Evolutionary conservation across 2,329 filamentous ascomycete genomes (phyloP), one percentile per base, ranked within the genome.

Genomic region (Pestalotiopsis sp.): DNA sequence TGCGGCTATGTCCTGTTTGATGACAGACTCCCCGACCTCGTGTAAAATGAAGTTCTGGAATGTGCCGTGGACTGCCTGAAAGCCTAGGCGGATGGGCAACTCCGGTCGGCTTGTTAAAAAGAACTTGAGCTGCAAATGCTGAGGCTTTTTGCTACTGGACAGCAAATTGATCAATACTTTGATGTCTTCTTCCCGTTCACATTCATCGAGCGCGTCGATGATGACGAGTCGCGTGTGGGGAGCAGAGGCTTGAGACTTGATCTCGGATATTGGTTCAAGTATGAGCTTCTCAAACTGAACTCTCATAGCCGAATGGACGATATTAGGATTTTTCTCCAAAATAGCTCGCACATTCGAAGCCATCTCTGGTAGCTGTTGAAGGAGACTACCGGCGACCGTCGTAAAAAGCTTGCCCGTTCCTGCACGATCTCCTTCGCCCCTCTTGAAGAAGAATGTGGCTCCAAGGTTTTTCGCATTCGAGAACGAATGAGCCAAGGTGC

Each of bases 361-460:
- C 1, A 83, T 57, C 2, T 68, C 41, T 9, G 80, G 78, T 13
- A 79, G 65, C 11, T 68, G 72, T 0, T 20, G 56, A 1, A 73
- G 71, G 3, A 84, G 72, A 27, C 83, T 73, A 14, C 66, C 66
- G 6, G 79, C 78, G 39, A 86, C 72, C 0, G 82, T 85, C 0
- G 80, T 74, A 14, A 85, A 77, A 38, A 85, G 75, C 59, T 73
- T 77, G 3, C 70, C 70, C 2, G 78, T 75, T 65, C 77, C 77
- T 1, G 78, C 77, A 39, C 79, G 76, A 69, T 84, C 80, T 3
- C 73, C 74, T 63, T 82, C 80, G 2, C 79, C 80, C 69, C 75
- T 78, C 65, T 82, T 83, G 73, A 85, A 86, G 74, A 84, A 84
- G 70, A 85, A 85, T 69, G 65, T 76, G 0, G 72, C 76, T 0